Conservation (phyloP, 1,284 basidiomycete species). For the Cutaneotrichosporon curvatum region DNA sequence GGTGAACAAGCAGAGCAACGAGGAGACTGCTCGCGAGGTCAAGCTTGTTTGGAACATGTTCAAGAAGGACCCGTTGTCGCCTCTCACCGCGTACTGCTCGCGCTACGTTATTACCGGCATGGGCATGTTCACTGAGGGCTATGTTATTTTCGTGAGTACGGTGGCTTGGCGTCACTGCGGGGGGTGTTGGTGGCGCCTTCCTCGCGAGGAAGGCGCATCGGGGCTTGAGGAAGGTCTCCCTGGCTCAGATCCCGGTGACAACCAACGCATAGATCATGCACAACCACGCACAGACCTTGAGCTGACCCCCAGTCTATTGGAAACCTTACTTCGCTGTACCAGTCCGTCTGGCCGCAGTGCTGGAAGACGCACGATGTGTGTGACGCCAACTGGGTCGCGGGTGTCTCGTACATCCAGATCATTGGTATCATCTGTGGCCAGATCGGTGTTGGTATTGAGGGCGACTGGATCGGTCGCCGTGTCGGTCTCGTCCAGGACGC, state of each 20-base stretch:
- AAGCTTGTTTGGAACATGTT: conserved; percentile 48
- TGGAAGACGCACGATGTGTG: conserved; percentile 49
- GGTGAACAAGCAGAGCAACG: conserved; percentile 47
- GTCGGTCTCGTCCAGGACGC: conserved; percentile 50
- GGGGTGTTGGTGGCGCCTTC: no score
- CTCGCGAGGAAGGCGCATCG: no score
- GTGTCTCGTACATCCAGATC: conserved; percentile 36
- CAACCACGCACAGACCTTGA: no score
- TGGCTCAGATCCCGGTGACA: no score
- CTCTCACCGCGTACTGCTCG: conserved; percentile 47
- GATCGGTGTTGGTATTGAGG: conserved; percentile 52
- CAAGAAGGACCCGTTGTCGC: conserved; percentile 49
- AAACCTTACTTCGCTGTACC: conserved; percentile 49
- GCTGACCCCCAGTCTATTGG: conserved; percentile 50
- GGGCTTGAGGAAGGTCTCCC: no score
- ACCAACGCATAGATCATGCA: no score
- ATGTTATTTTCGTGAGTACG: conserved; percentile 28
- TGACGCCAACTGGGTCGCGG: conserved; percentile 48
- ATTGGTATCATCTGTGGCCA: conserved; percentile 53
- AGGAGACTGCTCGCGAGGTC: conserved; percentile 48
- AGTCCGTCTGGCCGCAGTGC: conserved; percentile 51
- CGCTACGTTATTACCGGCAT: conserved; percentile 52
- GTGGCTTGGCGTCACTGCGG: not conserved
- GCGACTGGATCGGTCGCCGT: conserved; percentile 53
- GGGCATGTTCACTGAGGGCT: conserved; percentile 52